These are phyloP conservation scores for Cunninghamia lanceolata DNA, from an alignment of 75 land plant genomes.

Conservation along the genomic window DNA sequence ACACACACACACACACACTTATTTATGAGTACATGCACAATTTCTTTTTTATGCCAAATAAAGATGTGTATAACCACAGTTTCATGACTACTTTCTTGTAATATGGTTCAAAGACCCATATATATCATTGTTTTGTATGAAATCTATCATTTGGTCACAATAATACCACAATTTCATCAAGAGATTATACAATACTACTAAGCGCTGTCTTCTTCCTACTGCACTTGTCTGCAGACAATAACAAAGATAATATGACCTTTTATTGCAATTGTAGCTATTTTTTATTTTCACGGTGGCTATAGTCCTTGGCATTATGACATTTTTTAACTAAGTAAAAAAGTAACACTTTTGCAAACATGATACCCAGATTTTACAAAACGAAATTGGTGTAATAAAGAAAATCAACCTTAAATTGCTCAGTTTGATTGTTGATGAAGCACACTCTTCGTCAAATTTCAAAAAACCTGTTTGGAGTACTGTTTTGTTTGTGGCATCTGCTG, in stretches of 20 bases:
- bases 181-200: not conserved
- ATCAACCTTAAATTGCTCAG: not conserved
- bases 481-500: not conserved
- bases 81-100: no score
- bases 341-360: not conserved
- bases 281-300: not conserved
- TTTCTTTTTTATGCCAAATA: not conserved
- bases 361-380: not conserved
- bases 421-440: not conserved
- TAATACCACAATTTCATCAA: not conserved
- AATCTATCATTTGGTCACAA: no score
- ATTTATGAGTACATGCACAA: no score
- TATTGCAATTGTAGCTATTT: not conserved
- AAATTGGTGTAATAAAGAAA: not conserved
- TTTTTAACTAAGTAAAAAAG: not conserved
- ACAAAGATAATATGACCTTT: not conserved
- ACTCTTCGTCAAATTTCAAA: not conserved
- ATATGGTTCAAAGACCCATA: no score
- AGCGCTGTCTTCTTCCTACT: not conserved
- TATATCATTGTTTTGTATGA: no score
- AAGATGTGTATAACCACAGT: not conserved
- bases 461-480: no score
- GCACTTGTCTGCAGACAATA: not conserved
- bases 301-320: not conserved
- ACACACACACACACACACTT: no score